These are phyloP conservation scores for Pisolithus marmoratus DNA, from an alignment of 768 basidiomycete species.

Conservation along the genomic window DNA sequence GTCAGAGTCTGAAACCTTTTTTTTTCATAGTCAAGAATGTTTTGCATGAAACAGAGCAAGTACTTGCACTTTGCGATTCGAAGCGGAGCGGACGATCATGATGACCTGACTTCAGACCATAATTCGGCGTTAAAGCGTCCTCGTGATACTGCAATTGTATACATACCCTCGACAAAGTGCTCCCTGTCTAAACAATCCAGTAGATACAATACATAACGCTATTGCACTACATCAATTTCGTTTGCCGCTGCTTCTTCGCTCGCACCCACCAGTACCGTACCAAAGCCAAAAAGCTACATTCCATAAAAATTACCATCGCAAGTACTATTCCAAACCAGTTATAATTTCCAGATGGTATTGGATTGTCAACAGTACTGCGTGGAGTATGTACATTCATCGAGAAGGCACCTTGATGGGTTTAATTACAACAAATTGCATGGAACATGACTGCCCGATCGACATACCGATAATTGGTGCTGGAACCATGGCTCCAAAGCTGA, in stretches of 20 bases:
- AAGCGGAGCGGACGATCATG: slow-evolving; percentile 31
- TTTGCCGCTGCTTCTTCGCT: slow-evolving; percentile 39
- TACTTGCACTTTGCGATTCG: slow-evolving; percentile 39
- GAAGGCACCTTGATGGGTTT: slow-evolving; percentile 44
- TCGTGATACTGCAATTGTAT: too few relatives aligned
- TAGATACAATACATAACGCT: background rate
- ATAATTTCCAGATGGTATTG: slow-evolving; percentile 30
- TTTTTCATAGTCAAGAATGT: slow-evolving; percentile 32
- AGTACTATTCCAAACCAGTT: slow-evolving; percentile 55
- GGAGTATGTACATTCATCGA: slow-evolving; percentile 68
- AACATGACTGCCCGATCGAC: slow-evolving; percentile 10
- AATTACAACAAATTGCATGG: background rate
- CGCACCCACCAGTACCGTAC: slow-evolving; percentile 62
- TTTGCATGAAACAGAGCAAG: slow-evolving; percentile 40
- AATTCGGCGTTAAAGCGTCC: too few relatives aligned
- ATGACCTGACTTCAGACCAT: background rate
- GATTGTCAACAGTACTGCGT: slow-evolving; percentile 34
- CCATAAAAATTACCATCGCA: slow-evolving; percentile 38
- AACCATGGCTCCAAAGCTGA: slow-evolving; percentile 63
- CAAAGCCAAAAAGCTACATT: slow-evolving; percentile 38
- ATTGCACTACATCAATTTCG: slow-evolving; percentile 1
- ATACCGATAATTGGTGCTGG: slow-evolving; percentile 56
- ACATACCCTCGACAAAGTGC: too few relatives aligned
- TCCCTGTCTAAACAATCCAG: background rate
- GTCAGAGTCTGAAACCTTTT: slow-evolving; percentile 4